Conservation (phyloP, 2,329 filamentous ascomycete species). For the Microcera coccophila region DNA sequence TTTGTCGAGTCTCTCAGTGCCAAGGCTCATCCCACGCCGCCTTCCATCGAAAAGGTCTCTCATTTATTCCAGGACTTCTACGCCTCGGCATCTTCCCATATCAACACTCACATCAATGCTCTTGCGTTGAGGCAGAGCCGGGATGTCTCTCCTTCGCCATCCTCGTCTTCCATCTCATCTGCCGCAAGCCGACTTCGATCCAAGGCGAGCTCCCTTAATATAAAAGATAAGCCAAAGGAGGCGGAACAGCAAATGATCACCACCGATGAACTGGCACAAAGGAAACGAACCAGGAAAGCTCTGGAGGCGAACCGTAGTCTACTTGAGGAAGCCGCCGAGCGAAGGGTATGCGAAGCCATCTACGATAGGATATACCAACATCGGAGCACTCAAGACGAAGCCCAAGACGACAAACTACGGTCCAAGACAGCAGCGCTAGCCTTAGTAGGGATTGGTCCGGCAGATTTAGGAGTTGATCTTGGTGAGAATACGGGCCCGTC, state of each 20-base stretch:
- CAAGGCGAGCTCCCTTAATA: slow-evolving; percentile 52
- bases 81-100: slow-evolving; percentile 70
- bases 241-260: slow-evolving; percentile 83
- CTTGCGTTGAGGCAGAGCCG: slow-evolving; percentile 72
- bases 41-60: slow-evolving; percentile 76
- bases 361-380: slow-evolving; percentile 91
- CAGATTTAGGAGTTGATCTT: slow-evolving; percentile 77
- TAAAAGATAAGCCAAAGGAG: slow-evolving; percentile 50
- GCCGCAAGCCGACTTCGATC: slow-evolving; percentile 54
- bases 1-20: slow-evolving; percentile 88
- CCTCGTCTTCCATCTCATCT: slow-evolving; percentile 53
- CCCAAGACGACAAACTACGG: slow-evolving; percentile 87
- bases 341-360: slow-evolving; percentile 76
- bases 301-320: slow-evolving; percentile 73
- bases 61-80: slow-evolving; percentile 96
- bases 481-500: slow-evolving; percentile 54
- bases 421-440: slow-evolving; percentile 89
- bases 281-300: slow-evolving; percentile 71
- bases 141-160: slow-evolving; percentile 54
- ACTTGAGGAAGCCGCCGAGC: slow-evolving; percentile 88
- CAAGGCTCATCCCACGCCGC: slow-evolving; percentile 79
- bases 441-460: slow-evolving; percentile 85
- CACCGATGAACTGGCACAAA: slow-evolving; percentile 73
- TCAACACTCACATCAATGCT: slow-evolving; percentile 80
- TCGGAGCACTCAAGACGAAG: slow-evolving; percentile 86